phyloP scores from a whole-genome alignment of 352 stramenopile species.

The Blastocystis sp. region DNA sequence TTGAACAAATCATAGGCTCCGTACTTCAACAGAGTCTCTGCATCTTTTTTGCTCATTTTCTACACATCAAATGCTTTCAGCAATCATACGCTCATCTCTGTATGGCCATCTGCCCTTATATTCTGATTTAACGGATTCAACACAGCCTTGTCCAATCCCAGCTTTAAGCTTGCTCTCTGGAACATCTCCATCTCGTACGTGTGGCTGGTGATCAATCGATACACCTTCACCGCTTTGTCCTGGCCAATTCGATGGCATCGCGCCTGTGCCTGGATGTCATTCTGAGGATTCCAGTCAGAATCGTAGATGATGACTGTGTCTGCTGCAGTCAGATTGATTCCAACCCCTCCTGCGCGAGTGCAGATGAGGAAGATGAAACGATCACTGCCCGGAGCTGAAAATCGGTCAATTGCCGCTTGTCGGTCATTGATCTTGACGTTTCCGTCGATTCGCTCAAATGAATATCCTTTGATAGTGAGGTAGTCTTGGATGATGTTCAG shows the following conservation, averaged over 20 bases:
- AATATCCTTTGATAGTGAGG: constrained; percentile 78
- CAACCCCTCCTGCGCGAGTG: constrained; percentile 90
- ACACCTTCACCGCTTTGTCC: constrained; percentile 85
- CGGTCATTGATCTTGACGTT: constrained; percentile 90
- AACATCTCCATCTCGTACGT: constrained; percentile 88
- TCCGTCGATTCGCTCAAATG: constrained; percentile 94
- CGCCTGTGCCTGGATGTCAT: constrained; percentile 82
- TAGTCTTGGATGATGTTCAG: constrained; percentile 99
- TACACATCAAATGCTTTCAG: not conserved
- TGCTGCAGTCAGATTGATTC: constrained; percentile 95
- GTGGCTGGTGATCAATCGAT: constrained; percentile 79
- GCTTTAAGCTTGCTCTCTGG: constrained; percentile 80
- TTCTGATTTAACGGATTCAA: constrained; percentile 65
- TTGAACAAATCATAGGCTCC: constrained; percentile 86
- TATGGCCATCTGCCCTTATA: constrained; percentile 66
- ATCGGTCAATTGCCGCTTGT: constrained; percentile 84
- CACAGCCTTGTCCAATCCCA: constrained; percentile 82
- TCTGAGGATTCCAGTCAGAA: constrained; percentile 96
- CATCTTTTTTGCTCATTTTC: constrained; percentile 79
- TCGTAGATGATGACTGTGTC: constrained; percentile 99
- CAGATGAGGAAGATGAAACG: constrained; percentile 92
- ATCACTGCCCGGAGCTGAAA: constrained; percentile 67
- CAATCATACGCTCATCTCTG: constrained; percentile 52
- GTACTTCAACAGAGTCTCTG: constrained; percentile 83
- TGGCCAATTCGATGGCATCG: constrained; percentile 84